Percentiles rank a stretch among this genome's conserved stretches.
Conservation (phyloP, 202 grass and related monocot species). For the Panicum virgatum region DNA sequence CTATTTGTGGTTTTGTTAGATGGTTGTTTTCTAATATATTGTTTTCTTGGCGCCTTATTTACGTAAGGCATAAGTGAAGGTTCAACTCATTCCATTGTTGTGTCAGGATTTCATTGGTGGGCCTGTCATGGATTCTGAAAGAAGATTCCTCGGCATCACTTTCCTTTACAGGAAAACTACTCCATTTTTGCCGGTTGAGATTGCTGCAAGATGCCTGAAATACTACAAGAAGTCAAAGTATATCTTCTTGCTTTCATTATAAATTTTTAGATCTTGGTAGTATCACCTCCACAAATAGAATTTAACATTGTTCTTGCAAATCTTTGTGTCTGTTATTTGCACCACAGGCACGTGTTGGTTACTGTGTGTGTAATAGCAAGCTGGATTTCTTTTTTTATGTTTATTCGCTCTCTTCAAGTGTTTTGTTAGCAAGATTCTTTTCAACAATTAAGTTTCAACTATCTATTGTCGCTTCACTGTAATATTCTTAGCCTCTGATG, state of each 20-base stretch:
- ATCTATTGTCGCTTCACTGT: neutral
- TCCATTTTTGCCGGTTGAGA: conserved; percentile 10
- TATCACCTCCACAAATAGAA: neutral
- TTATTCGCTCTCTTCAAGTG: neutral
- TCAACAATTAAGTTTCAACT: neutral
- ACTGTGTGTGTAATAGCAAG: neutral
- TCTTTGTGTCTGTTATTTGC: neutral
- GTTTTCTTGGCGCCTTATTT: neutral
- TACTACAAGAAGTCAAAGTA: conserved; percentile 17
- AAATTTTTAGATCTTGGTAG: neutral
- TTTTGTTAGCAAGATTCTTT: neutral
- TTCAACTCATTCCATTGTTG: neutral
- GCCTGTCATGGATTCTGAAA: conserved; percentile 5
- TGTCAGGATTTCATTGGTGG: neutral
- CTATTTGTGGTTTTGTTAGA: neutral
- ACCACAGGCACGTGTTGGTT: neutral
- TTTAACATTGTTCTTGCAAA: neutral
- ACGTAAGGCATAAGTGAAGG: neutral
- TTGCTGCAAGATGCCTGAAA: conserved; percentile 17
- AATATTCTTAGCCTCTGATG: neutral
- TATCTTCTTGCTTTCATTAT: neutral
- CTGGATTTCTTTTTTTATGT: neutral
- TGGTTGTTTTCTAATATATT: neutral
- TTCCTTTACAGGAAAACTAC: neutral
- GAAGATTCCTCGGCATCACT: conserved; percentile 3